Evolutionary conservation across 176 grass and related monocot genomes (phyloP), one percentile per base, ranked within the genome.

Genomic region (Paspalum notatum): DNA sequence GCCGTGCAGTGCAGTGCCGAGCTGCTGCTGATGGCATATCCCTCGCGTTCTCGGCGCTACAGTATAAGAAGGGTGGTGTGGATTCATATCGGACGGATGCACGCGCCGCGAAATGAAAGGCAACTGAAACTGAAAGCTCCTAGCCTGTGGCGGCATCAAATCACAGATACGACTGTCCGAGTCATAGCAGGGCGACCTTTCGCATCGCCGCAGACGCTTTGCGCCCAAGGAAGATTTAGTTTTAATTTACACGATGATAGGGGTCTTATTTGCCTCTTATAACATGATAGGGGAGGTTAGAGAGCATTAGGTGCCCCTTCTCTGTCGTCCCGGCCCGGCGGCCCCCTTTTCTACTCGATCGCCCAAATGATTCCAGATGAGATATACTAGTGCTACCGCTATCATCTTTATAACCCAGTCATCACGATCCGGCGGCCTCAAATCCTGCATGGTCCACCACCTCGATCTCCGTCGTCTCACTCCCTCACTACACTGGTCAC

Each of bases 271-370:
- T 2, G 32, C 32, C 32, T 32, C 32, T 32, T 32, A 32, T n/a
- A n/a, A n/a, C n/a, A n/a, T n/a, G n/a, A n/a, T n/a, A n/a, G n/a
- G 73, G 21, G 72, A 71, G 32, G 43, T 37, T 77, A 43, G 18
- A 52, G 12, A 7, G 20, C 43, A 75, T 79, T 88, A 80, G 81
- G 81, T 80, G 76, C 75, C 53, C 62, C 75, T 68, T 84, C 75
- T 75, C 63, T 47, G 27, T 87, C 32, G 32, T 32, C 32, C 32
- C 32, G 1, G 32, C n/a, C n/a, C n/a, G n/a, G n/a, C n/a, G 58
- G n/a, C 27, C 69, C 17, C n/a, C 21, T 27, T 65, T 40, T 55
- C 43, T 1, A 26, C 21, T 56, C 7, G 6, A 60, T 60, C 22
- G 67, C 45, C 68, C 73, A 37, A 55, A 66, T 79, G 22, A 72